Base-by-base conservation (phyloP, 2,329 filamentous ascomycete genomes). In the Fusarium sp. region DNA sequence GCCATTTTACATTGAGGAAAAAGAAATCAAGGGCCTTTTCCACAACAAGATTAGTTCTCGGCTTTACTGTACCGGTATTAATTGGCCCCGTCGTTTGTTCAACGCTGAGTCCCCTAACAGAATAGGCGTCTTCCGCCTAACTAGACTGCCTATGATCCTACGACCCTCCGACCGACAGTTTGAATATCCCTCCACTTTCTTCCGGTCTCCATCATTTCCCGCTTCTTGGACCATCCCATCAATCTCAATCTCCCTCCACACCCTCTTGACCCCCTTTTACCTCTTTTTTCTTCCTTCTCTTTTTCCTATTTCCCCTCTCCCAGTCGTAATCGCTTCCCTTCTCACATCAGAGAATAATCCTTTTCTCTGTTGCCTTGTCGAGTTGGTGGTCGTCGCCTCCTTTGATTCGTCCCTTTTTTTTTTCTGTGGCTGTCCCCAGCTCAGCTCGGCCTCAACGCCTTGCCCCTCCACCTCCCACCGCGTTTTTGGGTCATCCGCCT, bases 391-490 rank as follows among this genome's bases (percentile, higher is more conserved):
- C 33, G 51, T 65, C 57, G 69, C 39, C 48, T 33, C 59, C 51
- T 48, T 66, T 66, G 45, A 52, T 47, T 66, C 57, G 52, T 59
- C 62, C 49, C 42, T 60, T 67, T 66, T 26, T 54, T 51, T 48
- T 61, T 47, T 63, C 42, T 59, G 67, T 70, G 67, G 67, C 59
- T 70, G 67, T 39, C 36, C 42, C 61, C 66, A 70, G 59, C 66
- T 65, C 66, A 66, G 61, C 41, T 64, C 18, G 59, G 54, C 63
- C 51, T 64, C 54, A 54, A 67, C 61, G 65, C 61, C 66, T 64
- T 65, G 67, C 62, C 70, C 75, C 75, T 77, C 75, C 72, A 66
- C 74, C 75, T 76, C 66, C 71, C 66, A 68, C 62, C 66, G 58
- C 55, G 51, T 56, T 73, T 69, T 71, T 18, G 61, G 66, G 66